Base-by-base conservation (phyloP, 2,329 filamentous ascomycete species). In the Aureobasidium sp. region DNA sequence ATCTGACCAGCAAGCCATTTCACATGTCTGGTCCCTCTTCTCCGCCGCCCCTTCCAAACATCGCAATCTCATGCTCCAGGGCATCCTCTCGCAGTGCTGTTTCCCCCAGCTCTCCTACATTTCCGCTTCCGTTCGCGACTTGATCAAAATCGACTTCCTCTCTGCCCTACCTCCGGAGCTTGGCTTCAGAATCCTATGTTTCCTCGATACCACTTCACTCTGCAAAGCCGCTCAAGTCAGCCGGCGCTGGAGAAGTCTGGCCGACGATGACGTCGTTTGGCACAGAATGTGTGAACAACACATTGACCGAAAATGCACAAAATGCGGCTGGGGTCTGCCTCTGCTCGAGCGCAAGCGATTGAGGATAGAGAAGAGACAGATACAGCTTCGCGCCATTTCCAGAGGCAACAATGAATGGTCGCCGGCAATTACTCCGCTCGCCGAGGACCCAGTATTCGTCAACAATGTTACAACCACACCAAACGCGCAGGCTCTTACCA, bases 251-350 rank as follows among this genome's bases (percentile, higher is more conserved):
- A 84, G 90, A 65, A 84, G 84, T 63, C 79, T 99, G 44, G 93
- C 94, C n/a, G 94, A 97, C 69, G 93, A 97, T 71, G 93, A 99
- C 73, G 89, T 96, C 9, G 93, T 99, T 4, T 99, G 94, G 94
- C 90, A 97, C 72, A 89, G 88, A 66, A 97, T 97, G 92, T 99
- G 94, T 72, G 92, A 96, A 74, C 93, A 97, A 72, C 92, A 96
- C 74, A 95, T 97, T 68, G 90, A 95, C 72, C 82, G 91, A 64
- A 96, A 96, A 72, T 97, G 92, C 74, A 92, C 87, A 64, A 96
- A 94, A 72, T 99, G 94, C 72, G 93, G 94, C 27, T 97, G 92
- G 91, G 94, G 94, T 2, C 76, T 99, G 64, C 94, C 94, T 17
- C 77, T 96, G 62, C 78, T 99, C 56, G 94, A 99, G 71, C 84